These are phyloP conservation scores for Pichia thaimueangensis DNA, from an alignment of 805 yeast species.

Conservation along the genomic window DNA sequence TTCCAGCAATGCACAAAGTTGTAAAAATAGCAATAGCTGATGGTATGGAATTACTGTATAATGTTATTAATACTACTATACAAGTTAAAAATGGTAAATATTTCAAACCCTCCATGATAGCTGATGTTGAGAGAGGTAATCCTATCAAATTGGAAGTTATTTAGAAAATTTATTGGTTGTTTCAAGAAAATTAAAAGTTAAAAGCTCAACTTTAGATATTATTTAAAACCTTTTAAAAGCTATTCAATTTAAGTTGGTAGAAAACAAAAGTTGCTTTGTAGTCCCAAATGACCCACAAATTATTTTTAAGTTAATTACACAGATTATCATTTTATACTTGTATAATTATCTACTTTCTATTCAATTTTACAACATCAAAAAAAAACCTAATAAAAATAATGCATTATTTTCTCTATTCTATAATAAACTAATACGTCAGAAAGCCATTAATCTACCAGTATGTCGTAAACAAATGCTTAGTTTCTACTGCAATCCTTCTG, in stretches of 20 bases:
- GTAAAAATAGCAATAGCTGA: constrained; percentile 61
- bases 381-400: too few relatives aligned
- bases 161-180: constrained; percentile 58
- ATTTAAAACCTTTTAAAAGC: constrained; percentile 55
- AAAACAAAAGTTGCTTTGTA: constrained; percentile 39
- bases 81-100: constrained; percentile 52
- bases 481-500: too few relatives aligned
- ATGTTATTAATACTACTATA: constrained; percentile 40
- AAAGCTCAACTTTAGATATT: constrained; percentile 52
- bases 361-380: too few relatives aligned
- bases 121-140: constrained; percentile 58
- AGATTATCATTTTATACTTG: too few relatives aligned
- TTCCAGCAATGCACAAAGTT: constrained; percentile 67
- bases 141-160: constrained; percentile 68
- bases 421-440: too few relatives aligned
- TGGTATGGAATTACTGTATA: constrained; percentile 47
- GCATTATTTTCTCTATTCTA: too few relatives aligned
- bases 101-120: constrained; percentile 68
- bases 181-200: constrained; percentile 41
- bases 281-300: too few relatives aligned
- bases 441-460: too few relatives aligned
- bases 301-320: too few relatives aligned
- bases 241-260: constrained; percentile 56
- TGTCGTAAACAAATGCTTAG: too few relatives aligned
- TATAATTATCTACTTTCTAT: too few relatives aligned